phyloP scores from a whole-genome alignment of 2,329 filamentous ascomycete species.

The Talaromyces sp. region DNA sequence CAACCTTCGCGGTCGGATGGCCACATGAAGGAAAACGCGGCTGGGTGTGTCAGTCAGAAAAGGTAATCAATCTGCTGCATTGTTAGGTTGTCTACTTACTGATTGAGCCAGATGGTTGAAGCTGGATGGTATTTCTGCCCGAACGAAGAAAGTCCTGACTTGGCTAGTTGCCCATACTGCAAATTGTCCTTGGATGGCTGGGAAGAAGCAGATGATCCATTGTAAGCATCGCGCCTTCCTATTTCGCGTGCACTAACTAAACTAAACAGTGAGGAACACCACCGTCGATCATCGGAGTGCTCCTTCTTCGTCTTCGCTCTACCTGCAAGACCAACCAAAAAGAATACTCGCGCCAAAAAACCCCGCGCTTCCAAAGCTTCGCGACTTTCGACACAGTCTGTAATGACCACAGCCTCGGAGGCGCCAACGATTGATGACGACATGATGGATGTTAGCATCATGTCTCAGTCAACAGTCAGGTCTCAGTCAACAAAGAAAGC shows the following conservation, averaged over 20 bases:
- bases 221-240: slow-evolving; percentile 54
- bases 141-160: slow-evolving; percentile 76
- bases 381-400: slow-evolving; percentile 57
- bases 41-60: slow-evolving; percentile 86
- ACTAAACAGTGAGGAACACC: slow-evolving; percentile 72
- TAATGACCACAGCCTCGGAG: slow-evolving; percentile 46
- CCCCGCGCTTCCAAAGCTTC: slow-evolving; percentile 66
- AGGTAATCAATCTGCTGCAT: slow-evolving; percentile 54
- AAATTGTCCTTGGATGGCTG: slow-evolving; percentile 86
- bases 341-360: slow-evolving; percentile 58
- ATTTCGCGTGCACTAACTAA: slow-evolving; percentile 17
- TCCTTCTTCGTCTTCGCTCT: slow-evolving; percentile 73
- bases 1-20: slow-evolving; percentile 83
- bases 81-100: background rate
- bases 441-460: slow-evolving; percentile 58
- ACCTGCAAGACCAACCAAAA: slow-evolving; percentile 57
- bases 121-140: slow-evolving; percentile 95
- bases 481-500: slow-evolving; percentile 51
- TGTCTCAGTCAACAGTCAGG: slow-evolving; percentile 51
- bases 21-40: slow-evolving; percentile 84
- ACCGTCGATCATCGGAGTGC: slow-evolving; percentile 73
- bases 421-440: slow-evolving; percentile 48
- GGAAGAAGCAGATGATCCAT: slow-evolving; percentile 88
- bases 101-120: slow-evolving; percentile 67
- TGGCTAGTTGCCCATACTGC: slow-evolving; percentile 89